phyloP scores from a whole-genome alignment of 2,329 filamentous ascomycete species.

The Didymella sp. region DNA sequence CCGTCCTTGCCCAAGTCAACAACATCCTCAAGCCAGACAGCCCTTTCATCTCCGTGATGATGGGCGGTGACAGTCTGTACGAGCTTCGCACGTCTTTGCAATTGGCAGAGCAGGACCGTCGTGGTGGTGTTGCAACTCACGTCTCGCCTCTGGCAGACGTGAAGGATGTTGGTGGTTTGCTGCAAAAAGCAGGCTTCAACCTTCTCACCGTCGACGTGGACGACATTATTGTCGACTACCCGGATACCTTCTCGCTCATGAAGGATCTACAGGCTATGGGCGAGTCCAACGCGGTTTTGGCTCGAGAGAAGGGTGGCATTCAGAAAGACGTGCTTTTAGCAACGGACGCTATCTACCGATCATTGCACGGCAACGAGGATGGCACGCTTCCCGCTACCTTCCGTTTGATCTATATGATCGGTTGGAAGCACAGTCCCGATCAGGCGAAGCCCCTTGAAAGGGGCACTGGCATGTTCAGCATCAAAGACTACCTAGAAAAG shows the following conservation, averaged over 20 bases:
- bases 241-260: conserved; percentile 89
- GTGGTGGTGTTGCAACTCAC: conserved; percentile 90
- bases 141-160: conserved; percentile 93
- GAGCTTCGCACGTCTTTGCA: conserved; percentile 94
- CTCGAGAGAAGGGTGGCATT: conserved; percentile 79
- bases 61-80: conserved; percentile 91
- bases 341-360: conserved; percentile 84
- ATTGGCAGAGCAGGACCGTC: conserved; percentile 86
- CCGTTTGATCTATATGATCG: conserved; percentile 97
- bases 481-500: conserved; percentile 78
- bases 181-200: conserved; percentile 89
- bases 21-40: conserved; percentile 85
- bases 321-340: conserved; percentile 84
- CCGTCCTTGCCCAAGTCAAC: conserved; percentile 83
- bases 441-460: conserved; percentile 82
- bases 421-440: conserved; percentile 85
- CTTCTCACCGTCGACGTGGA: conserved; percentile 97
- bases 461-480: conserved; percentile 84
- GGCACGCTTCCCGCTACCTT: conserved; percentile 84
- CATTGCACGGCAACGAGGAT: conserved; percentile 77
- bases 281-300: conserved; percentile 86
- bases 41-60: conserved; percentile 95
- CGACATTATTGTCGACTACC: conserved; percentile 95
- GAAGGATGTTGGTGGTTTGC: conserved; percentile 83
- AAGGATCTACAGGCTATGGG: conserved; percentile 95